phyloP scores from a whole-genome alignment of 768 basidiomycete species.

The Pleurotus ostreatus region DNA sequence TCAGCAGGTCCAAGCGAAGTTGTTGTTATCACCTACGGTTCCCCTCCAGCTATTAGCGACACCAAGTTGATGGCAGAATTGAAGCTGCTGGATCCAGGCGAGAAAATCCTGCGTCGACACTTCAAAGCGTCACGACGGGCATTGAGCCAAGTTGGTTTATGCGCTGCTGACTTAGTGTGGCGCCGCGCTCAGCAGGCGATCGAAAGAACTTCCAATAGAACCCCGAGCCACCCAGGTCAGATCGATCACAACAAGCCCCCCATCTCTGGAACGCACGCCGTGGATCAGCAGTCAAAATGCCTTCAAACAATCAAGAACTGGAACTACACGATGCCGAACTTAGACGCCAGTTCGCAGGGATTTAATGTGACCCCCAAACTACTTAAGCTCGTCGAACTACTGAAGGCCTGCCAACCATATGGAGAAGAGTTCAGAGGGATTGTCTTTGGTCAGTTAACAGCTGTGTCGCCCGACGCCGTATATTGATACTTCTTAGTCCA shows the following conservation, averaged over 20 bases:
- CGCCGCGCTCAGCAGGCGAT: constrained; percentile 43
- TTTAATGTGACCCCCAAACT: constrained; percentile 74
- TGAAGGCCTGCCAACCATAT: constrained; percentile 49
- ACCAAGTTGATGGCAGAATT: constrained; percentile 45
- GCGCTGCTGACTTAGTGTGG: constrained; percentile 72
- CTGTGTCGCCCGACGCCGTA: not conserved
- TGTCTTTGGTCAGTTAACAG: constrained; percentile 47
- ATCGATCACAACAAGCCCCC: constrained; percentile 18
- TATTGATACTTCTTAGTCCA: constrained; percentile 39
- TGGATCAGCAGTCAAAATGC: constrained; percentile 16
- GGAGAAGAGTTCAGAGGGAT: constrained; percentile 63
- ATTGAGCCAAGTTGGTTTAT: constrained; percentile 55
- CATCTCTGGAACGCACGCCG: constrained; percentile 11
- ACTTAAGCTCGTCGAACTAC: constrained; percentile 50
- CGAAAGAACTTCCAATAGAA: constrained; percentile 15
- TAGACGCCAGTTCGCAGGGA: constrained; percentile 48
- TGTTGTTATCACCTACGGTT: constrained; percentile 55
- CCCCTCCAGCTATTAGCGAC: constrained; percentile 25
- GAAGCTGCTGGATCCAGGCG: constrained; percentile 37
- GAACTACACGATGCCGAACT: constrained; percentile 61
- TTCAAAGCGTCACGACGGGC: constrained; percentile 45
- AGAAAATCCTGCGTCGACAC: constrained; percentile 32
- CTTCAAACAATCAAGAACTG: constrained; percentile 51
- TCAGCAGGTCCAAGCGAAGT: constrained; percentile 43
- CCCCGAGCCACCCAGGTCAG: constrained; percentile 25